These are phyloP conservation scores for Yamadazyma buinensis DNA, from an alignment of 1,139 yeast species.

Conservation along the genomic window DNA sequence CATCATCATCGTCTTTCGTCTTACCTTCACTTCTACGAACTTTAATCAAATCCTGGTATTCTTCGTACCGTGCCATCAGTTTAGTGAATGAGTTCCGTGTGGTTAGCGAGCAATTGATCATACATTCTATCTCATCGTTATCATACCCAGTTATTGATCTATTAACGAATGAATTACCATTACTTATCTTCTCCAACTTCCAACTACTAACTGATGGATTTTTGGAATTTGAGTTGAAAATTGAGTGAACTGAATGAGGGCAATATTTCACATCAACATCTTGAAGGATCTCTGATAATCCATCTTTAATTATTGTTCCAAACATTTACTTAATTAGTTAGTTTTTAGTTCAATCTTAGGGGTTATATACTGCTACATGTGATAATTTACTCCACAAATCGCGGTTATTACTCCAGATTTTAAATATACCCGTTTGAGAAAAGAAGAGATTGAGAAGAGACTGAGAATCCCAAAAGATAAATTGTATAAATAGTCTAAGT, in stretches of 20 bases:
- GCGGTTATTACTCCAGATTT: background rate
- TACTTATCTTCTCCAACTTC: constrained; percentile 32
- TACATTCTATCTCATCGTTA: constrained; percentile 45
- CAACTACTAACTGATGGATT: constrained; percentile 23
- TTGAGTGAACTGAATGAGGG: constrained; percentile 38
- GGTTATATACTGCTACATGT: too few relatives aligned
- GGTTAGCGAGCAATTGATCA: constrained; percentile 53
- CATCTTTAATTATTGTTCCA: constrained; percentile 23
- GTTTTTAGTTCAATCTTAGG: too few relatives aligned
- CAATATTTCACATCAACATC: constrained; percentile 21
- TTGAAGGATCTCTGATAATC: constrained; percentile 27
- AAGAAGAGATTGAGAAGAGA: too few relatives aligned
- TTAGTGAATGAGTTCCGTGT: constrained; percentile 25
- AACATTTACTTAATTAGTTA: too few relatives aligned
- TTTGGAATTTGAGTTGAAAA: constrained; percentile 23
- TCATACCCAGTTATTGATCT: constrained; percentile 58
- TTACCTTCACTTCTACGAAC: constrained; percentile 14
- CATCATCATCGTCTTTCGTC: constrained; percentile 20
- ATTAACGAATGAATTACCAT: constrained; percentile 61
- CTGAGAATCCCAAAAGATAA: too few relatives aligned
- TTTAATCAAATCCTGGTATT: constrained; percentile 15
- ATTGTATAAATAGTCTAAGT: too few relatives aligned
- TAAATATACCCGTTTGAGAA: too few relatives aligned
- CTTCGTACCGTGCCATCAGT: constrained; percentile 22
- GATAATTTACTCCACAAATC: constrained; percentile 6